Evolutionary conservation across 805 yeast genomes (phyloP).

Genomic region (Limtongozyma cylindracea): DNA sequence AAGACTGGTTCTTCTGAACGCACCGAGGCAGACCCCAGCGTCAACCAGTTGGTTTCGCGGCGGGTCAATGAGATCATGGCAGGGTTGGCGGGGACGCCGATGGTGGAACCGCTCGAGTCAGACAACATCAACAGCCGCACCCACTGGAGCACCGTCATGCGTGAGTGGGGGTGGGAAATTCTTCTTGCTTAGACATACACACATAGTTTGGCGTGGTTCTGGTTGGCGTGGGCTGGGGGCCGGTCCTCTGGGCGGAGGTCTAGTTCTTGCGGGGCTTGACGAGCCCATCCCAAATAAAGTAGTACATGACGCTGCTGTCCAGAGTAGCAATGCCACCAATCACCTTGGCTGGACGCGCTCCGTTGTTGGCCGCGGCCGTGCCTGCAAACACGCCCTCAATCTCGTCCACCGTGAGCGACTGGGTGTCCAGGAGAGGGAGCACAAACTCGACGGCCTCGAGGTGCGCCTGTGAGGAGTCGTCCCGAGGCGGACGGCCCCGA

Average conservation of each 20-base stretch:
- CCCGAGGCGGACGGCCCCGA: too few species aligned
- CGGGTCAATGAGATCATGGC: slow-evolving; percentile 16
- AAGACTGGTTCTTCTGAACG: not conserved
- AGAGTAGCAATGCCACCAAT: slow-evolving; percentile 28
- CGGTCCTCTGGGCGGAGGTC: too few species aligned
- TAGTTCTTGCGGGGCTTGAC: slow-evolving; percentile 38
- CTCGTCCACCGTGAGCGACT: slow-evolving; percentile 9
- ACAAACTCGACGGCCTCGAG: slow-evolving; percentile 14
- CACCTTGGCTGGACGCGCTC: slow-evolving; percentile 15
- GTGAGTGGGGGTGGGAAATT: slow-evolving; percentile 60
- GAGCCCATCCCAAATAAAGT: slow-evolving; percentile 39
- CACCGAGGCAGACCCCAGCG: not conserved
- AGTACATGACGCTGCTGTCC: slow-evolving; percentile 52
- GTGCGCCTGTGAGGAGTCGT: too few species aligned
- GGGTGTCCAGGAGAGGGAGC: slow-evolving; percentile 8
- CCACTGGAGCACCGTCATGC: slow-evolving; percentile 50
- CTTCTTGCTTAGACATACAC: slow-evolving; percentile 16
- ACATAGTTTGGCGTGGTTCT: too few species aligned
- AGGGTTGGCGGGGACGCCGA: too few species aligned
- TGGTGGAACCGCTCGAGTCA: slow-evolving; percentile 6
- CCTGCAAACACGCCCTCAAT: slow-evolving; percentile 15
- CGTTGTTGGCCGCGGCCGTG: slow-evolving; percentile 4
- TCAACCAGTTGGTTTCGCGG: slow-evolving; percentile 4
- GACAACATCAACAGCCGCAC: slow-evolving; percentile 21
- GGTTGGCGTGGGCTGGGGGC: too few species aligned